Percentiles rank a stretch among this genome's conserved stretches.
phyloP scores from a whole-genome alignment of 2,329 filamentous ascomycete species.

The Aspergillus quadricinctus region DNA sequence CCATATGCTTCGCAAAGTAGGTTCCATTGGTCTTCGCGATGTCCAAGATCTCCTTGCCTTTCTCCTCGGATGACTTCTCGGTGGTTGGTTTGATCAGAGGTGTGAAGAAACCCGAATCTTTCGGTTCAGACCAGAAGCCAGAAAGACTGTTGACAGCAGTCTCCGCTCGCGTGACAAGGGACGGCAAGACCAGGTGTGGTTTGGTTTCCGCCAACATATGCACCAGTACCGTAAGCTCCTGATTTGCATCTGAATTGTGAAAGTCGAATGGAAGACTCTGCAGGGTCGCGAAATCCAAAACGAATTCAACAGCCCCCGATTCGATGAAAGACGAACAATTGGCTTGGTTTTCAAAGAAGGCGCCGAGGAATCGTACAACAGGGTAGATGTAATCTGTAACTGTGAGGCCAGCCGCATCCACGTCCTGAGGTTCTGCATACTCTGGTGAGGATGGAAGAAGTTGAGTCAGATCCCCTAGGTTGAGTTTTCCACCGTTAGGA shows the following conservation, averaged over 20 bases:
- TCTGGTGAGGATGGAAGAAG: slow-evolving; percentile 21
- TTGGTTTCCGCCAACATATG: slow-evolving; percentile 75
- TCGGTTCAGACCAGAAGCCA: slow-evolving; percentile 57
- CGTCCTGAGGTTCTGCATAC: slow-evolving; percentile 44
- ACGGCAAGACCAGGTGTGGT: slow-evolving; percentile 75
- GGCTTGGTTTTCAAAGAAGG: slow-evolving; percentile 69
- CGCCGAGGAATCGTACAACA: slow-evolving; percentile 69
- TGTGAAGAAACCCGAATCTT: slow-evolving; percentile 62
- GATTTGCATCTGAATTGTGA: slow-evolving; percentile 61
- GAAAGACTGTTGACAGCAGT: slow-evolving; percentile 63
- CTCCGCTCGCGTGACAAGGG: slow-evolving; percentile 71
- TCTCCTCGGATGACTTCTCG: slow-evolving; percentile 15
- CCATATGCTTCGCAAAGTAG: slow-evolving; percentile 69
- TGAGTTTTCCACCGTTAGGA: slow-evolving; percentile 36
- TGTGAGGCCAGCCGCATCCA: slow-evolving; percentile 47
- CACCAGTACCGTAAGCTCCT: slow-evolving; percentile 69
- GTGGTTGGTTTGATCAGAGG: slow-evolving; percentile 49
- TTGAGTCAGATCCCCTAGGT: slow-evolving; percentile 25
- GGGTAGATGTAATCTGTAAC: slow-evolving; percentile 70
- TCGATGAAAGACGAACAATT: slow-evolving; percentile 73
- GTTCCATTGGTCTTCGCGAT: slow-evolving; percentile 60
- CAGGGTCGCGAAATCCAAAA: slow-evolving; percentile 78
- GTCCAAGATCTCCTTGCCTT: slow-evolving; percentile 24
- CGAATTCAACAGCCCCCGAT: slow-evolving; percentile 72
- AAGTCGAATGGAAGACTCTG: slow-evolving; percentile 75